Conservation (phyloP, 345 rosid species). For the Orychophragmus violaceus region DNA sequence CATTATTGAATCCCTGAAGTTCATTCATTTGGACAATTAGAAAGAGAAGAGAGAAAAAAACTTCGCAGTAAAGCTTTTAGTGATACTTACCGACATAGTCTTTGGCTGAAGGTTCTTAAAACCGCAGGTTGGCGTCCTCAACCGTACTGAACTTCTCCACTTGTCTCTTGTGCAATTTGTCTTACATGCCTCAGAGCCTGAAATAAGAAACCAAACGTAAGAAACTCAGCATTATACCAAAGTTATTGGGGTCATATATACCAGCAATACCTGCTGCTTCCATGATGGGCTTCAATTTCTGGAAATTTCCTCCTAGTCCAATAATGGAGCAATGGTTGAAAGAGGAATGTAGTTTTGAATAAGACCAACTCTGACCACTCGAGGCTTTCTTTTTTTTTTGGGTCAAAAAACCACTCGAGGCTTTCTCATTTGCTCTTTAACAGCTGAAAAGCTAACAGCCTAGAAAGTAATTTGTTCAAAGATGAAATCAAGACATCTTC, state of each 20-base stretch:
- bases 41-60: neutral
- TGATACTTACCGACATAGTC: slow-evolving; percentile 60
- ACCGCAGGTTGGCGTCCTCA: no score
- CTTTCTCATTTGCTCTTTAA: slow-evolving; percentile 60
- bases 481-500: neutral
- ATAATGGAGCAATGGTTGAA: slow-evolving; percentile 69
- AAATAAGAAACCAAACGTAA: neutral
- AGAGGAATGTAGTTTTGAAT: slow-evolving; percentile 79
- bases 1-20: slow-evolving; percentile 82
- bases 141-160: slow-evolving; percentile 86
- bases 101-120: slow-evolving; percentile 93
- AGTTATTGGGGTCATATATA: neutral
- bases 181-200: slow-evolving; percentile 81
- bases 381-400: no score
- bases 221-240: slow-evolving; percentile 14
- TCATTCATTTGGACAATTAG: slow-evolving; percentile 15
- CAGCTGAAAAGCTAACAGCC: slow-evolving; percentile 73
- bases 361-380: slow-evolving; percentile 82
- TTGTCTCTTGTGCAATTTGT: slow-evolving; percentile 86
- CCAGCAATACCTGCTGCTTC: slow-evolving; percentile 90
- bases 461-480: slow-evolving; percentile 20
- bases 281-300: slow-evolving; percentile 67
- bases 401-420: no score
- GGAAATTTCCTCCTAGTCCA: slow-evolving; percentile 56
- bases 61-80: neutral